Evolutionary conservation across 164 flowering plant genomes (phyloP).

Genomic region (Vitis riparia): DNA sequence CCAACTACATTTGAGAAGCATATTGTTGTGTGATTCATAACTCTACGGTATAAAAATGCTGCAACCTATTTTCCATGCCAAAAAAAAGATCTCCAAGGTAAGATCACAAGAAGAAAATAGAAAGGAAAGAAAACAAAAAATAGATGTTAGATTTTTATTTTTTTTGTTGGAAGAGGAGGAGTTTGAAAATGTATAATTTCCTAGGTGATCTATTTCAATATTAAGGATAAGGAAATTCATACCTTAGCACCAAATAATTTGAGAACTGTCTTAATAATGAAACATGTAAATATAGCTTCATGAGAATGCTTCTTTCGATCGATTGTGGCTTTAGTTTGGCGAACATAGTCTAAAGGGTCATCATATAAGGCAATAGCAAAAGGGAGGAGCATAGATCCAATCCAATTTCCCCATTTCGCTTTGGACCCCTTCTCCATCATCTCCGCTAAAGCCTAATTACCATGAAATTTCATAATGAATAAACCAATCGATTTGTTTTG

Average conservation of each 20-base stretch:
- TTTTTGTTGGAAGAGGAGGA: too few relatives aligned
- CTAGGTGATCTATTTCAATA: too few relatives aligned
- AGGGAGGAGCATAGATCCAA: conserved; percentile 35
- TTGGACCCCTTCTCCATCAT: conserved; percentile 27
- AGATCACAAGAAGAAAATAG: too few relatives aligned
- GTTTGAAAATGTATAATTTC: too few relatives aligned
- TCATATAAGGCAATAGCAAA: conserved; percentile 21
- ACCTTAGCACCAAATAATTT: conserved; percentile 36
- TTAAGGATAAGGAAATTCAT: not conserved
- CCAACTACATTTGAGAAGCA: conserved; percentile 63
- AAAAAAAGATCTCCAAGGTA: too few relatives aligned
- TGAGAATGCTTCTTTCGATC: conserved; percentile 26
- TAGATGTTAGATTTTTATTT: not conserved
- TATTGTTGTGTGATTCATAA: conserved; percentile 43
- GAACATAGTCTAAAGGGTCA: conserved; percentile 30
- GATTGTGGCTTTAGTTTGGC: conserved; percentile 1
- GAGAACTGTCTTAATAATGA: not conserved
- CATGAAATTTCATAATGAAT: too few relatives aligned
- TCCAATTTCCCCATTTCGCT: conserved; percentile 25
- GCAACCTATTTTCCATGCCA: conserved; percentile 20
- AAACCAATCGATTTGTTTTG: too few relatives aligned
- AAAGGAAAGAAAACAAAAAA: too few relatives aligned
- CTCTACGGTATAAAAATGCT: conserved; percentile 24
- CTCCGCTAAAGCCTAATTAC: conserved; percentile 25
- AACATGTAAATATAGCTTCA: conserved; percentile 24